These are phyloP conservation scores for Silene conica DNA, from an alignment of 148 eudicot genomes.

Conservation along the genomic window DNA sequence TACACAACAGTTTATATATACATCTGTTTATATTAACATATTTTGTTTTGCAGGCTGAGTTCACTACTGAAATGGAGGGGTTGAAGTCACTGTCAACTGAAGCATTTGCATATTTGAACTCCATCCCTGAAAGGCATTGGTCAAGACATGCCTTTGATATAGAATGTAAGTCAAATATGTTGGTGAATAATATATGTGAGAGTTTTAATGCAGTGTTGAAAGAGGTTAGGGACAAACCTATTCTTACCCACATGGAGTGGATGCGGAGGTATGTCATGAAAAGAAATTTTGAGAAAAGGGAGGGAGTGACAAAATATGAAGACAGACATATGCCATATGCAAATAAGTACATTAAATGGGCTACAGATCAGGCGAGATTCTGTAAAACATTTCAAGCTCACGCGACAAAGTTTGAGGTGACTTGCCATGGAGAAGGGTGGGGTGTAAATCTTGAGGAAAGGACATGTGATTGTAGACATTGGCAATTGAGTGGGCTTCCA, in stretches of 20 bases:
- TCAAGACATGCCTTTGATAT: neutral
- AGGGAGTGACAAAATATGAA: neutral
- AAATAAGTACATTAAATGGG: neutral
- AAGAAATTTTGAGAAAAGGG: neutral
- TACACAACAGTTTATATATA: too few species aligned
- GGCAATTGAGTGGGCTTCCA: neutral
- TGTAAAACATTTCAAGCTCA: neutral
- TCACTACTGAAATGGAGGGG: neutral
- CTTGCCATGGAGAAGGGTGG: neutral
- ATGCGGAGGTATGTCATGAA: neutral
- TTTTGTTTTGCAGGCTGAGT: neutral
- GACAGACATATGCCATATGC: neutral
- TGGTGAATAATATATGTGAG: neutral
- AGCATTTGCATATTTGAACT: neutral
- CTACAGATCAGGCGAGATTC: neutral
- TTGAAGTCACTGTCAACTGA: neutral
- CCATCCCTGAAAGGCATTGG: neutral
- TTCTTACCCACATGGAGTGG: too few species aligned
- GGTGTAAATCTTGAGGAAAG: neutral
- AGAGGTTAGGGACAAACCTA: neutral
- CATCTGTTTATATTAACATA: too few species aligned
- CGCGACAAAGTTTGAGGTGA: neutral
- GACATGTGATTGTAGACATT: neutral
- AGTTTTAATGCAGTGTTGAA: neutral
- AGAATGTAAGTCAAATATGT: neutral